These are phyloP conservation scores for Geranium brycei DNA, from an alignment of 345 rosid species.

Conservation along the genomic window DNA sequence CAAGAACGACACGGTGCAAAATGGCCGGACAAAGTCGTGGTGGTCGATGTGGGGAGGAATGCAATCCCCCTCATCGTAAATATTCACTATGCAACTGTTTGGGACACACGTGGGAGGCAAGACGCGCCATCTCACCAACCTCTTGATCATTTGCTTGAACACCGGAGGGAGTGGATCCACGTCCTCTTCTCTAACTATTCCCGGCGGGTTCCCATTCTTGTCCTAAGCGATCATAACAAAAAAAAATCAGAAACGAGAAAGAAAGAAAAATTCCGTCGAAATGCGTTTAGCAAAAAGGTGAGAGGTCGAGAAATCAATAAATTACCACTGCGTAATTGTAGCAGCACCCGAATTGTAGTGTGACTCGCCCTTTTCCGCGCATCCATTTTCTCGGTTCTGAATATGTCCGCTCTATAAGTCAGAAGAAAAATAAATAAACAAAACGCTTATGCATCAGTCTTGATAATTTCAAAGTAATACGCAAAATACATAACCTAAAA, in stretches of 20 bases:
- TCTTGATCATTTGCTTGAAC: slow-evolving; percentile 48
- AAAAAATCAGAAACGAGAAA: neutral
- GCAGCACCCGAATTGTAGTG: slow-evolving; percentile 57
- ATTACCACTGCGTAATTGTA: slow-evolving; percentile 42
- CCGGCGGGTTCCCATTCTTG: slow-evolving; percentile 48
- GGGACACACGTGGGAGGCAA: slow-evolving; percentile 51
- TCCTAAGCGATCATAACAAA: slow-evolving; percentile 21
- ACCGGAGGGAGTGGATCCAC: slow-evolving; percentile 48
- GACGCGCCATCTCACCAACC: slow-evolving; percentile 45
- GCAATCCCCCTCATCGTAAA: slow-evolving; percentile 59
- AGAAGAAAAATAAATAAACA: too few species aligned
- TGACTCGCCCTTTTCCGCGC: slow-evolving; percentile 65
- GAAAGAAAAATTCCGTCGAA: too few species aligned
- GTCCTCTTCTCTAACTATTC: slow-evolving; percentile 37
- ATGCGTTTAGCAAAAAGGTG: too few species aligned
- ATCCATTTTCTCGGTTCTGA: slow-evolving; percentile 57
- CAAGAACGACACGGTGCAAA: slow-evolving; percentile 59
- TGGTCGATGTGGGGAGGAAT: slow-evolving; percentile 66
- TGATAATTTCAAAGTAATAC: too few species aligned
- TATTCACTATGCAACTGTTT: slow-evolving; percentile 57
- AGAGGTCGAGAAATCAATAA: neutral
- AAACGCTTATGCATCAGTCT: neutral
- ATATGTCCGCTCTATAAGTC: slow-evolving; percentile 35
- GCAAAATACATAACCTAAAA: too few species aligned
- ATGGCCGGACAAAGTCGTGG: slow-evolving; percentile 55